Evolutionary conservation across 148 eudicot genomes (phyloP).

Genomic region (Rhododendron molle): DNA sequence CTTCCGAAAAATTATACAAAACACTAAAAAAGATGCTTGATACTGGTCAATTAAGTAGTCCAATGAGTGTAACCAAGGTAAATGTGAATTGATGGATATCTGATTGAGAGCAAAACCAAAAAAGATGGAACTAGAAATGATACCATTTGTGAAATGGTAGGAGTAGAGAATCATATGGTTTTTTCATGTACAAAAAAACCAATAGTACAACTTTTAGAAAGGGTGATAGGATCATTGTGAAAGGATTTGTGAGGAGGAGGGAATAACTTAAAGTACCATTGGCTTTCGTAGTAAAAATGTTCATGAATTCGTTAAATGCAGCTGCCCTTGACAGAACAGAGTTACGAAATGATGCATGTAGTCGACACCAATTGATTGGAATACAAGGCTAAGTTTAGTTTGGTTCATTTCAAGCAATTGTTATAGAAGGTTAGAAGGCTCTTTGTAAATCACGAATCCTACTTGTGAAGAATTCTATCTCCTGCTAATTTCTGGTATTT

Average conservation of each 20-base stretch:
- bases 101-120: neutral
- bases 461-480: neutral
- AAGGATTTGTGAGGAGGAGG: neutral
- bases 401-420: neutral
- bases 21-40: neutral
- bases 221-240: neutral
- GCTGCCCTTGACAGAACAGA: neutral
- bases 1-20: neutral
- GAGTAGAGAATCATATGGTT: neutral
- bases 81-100: neutral
- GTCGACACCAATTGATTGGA: neutral
- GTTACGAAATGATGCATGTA: neutral
- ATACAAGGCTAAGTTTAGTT: neutral
- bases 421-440: neutral
- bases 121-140: neutral
- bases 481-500: neutral
- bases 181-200: neutral
- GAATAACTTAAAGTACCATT: neutral
- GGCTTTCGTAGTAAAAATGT: neutral
- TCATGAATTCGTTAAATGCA: neutral
- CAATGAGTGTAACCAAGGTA: neutral
- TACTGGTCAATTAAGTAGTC: neutral
- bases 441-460: neutral
- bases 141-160: neutral
- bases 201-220: neutral